Evolutionary conservation across 306 rosid genomes (phyloP).

Genomic region (Citrullus mucosospermus): DNA sequence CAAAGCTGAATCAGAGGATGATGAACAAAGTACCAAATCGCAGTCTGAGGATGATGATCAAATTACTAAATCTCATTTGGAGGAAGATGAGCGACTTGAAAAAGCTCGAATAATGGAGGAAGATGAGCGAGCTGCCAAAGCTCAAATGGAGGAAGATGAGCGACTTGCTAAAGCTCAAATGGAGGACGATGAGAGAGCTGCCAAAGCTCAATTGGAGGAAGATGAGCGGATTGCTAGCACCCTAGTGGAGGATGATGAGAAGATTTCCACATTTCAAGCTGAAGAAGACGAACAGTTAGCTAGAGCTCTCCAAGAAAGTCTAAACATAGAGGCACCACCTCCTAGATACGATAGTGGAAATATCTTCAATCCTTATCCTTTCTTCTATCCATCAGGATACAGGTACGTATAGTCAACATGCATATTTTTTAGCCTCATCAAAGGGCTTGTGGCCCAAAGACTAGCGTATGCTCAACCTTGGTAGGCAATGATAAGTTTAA

Average conservation of each 20-base stretch:
- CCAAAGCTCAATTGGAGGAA: slow-evolving; percentile 17
- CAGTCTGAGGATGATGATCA: slow-evolving; percentile 5
- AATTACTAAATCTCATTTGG: not conserved
- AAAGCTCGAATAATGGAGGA: not conserved
- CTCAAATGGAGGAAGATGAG: slow-evolving; percentile 18
- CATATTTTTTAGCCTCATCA: not conserved
- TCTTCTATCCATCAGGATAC: slow-evolving; percentile 42
- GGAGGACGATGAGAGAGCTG: slow-evolving; percentile 29
- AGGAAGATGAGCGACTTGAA: slow-evolving; percentile 7
- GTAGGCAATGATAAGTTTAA: not conserved
- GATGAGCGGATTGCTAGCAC: not conserved
- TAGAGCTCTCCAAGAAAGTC: slow-evolving; percentile 82
- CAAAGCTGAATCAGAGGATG: slow-evolving; percentile 14
- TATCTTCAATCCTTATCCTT: slow-evolving; percentile 40
- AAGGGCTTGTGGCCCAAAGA: not conserved
- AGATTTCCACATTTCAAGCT: slow-evolving; percentile 39
- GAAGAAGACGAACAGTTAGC: slow-evolving; percentile 97
- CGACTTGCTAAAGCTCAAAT: slow-evolving; percentile 11
- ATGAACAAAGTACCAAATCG: not conserved
- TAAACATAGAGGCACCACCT: slow-evolving; percentile 38
- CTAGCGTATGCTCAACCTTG: not conserved
- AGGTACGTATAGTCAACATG: slow-evolving; percentile 39
- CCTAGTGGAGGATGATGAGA: slow-evolving; percentile 33
- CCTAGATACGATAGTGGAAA: slow-evolving; percentile 38
- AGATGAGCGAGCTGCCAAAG: not conserved